Evolutionary conservation across 495 filamentous ascomycete species (phyloP), one percentile per base, ranked within the genome.

Genomic region (Aspergillus bridgeri): DNA sequence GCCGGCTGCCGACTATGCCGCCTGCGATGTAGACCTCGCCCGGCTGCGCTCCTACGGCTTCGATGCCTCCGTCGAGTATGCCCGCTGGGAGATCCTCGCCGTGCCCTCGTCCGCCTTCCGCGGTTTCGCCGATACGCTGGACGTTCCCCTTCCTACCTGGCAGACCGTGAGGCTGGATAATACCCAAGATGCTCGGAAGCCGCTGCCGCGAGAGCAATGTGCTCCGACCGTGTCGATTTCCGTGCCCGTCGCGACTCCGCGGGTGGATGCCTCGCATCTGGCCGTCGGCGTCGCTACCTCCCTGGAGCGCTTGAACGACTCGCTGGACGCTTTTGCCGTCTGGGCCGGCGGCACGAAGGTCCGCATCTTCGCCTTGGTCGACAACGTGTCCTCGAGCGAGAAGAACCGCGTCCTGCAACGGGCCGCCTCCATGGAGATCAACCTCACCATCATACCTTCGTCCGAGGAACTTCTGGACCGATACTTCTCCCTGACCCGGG

Each of bases 261-360:
- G 48, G 4, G 60, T 60, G 24, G 75, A 83, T 65, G 82, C 79
- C 9, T 83, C 82, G 11, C 65, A 76, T 51, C 69, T 87, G 29
- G 66, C 82, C 29, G 83, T 87, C 60, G 86, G 84, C 54, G 79
- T 89, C 0, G 81, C 85, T 1, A 86, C 84, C 13, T 77, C 77
- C 5, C 71, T 83, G 49, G 69, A 74, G 1, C 75, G 84, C 38
- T 66, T 90, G 46, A 70, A 80, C 33, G 74, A 78, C 19, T 85
- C 82, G 2, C 73, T 86, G 6, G 68, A 78, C 18, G 73, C 76
- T 19, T 82, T 89, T 27, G 63, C 74, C 8, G 83, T 86, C 64
- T 89, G 86, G 86, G 79, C 86, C 0, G 72, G 78, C 0, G 72
- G 77, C 18, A 83, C 83, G 1, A 72, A 73, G 2, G 76, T 81